Evolutionary conservation across 2,329 filamentous ascomycete species (phyloP), one percentile per base, ranked within the genome.

Genomic region (Nigrospora osmanthi): DNA sequence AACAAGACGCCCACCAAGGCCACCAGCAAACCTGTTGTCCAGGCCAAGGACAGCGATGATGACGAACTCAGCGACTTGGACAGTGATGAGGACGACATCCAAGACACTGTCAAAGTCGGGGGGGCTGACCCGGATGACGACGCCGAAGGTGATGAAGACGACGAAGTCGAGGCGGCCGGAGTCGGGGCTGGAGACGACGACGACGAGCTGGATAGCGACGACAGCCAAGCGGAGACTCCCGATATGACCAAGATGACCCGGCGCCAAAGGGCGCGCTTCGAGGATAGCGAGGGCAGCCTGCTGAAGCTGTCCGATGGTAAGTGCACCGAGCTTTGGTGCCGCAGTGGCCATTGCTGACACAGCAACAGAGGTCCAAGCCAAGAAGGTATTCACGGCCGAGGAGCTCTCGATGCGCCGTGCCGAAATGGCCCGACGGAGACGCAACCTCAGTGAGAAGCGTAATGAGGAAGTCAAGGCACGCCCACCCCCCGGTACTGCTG

Each of bases 401-500:
- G 78, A 81, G 51, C 58, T 80, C 11, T 80, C 76, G 19, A 81
- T 81, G 78, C 70, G 78, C 12, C 69, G 78, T 6, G 72, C 77
- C 35, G 78, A 81, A 55, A 81, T 81, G 78, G 78, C 78, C 3
- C 74, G 78, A 23, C 70, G 78, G 38, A 67, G 78, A 47, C 72
- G 78, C 38, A 81, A 81, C 53, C 68, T 81, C n/a, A 80, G 77
- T 54, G 78, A 81, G 51, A 81, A 81, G 64, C 75, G 78, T 40
- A 81, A 76, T 49, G 78, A 81, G 49, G 78, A 81, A 63, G 77
- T 81, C 60, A 81, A 80, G 72, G 76, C 75, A 67, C 45, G 63
- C 47, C 12, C 12, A 34, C 13, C 9, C n/a, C 16, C 23, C 37
- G 13, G 4, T 28, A 10, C 37, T 6, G 14, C 37, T 13, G 14